Conservation (phyloP, 2,329 filamentous ascomycete species). For the Raffaelea ambrosiae region DNA sequence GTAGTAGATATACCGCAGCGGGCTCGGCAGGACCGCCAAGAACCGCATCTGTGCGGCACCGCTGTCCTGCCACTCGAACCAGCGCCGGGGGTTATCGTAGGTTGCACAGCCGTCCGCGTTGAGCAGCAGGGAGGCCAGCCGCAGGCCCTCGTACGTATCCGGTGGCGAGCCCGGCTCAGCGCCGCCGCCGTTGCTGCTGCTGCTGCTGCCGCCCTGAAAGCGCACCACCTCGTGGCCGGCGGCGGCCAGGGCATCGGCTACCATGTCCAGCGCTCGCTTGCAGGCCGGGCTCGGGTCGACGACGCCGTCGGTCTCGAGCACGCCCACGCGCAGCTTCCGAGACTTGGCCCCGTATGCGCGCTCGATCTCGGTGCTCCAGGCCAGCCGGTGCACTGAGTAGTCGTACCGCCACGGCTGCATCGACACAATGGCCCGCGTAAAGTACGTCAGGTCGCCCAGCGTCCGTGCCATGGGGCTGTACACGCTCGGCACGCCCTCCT, state of each 20-base stretch:
- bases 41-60: slow-evolving; percentile 68
- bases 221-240: slow-evolving; percentile 69
- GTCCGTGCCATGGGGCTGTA: slow-evolving; percentile 91
- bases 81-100: slow-evolving; percentile 67
- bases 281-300: slow-evolving; percentile 84
- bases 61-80: slow-evolving; percentile 69
- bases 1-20: slow-evolving; percentile 78
- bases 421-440: slow-evolving; percentile 65
- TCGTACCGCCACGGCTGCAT: slow-evolving; percentile 90
- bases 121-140: slow-evolving; percentile 70
- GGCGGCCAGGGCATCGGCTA: slow-evolving; percentile 57
- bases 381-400: slow-evolving; percentile 74
- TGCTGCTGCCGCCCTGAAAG: too few relatives aligned
- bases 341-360: slow-evolving; percentile 52
- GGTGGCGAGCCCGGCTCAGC: slow-evolving; percentile 30
- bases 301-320: slow-evolving; percentile 72
- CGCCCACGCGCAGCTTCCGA: slow-evolving; percentile 56
- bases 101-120: slow-evolving; percentile 78
- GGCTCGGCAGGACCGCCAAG: slow-evolving; percentile 64
- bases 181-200: slow-evolving; percentile 31
- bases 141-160: slow-evolving; percentile 64
- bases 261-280: slow-evolving; percentile 62
- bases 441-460: slow-evolving; percentile 73
- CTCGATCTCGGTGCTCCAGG: slow-evolving; percentile 60
- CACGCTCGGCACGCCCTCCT: slow-evolving; percentile 82